These are phyloP conservation scores for Cladosporium sp. DNA, from an alignment of 2,329 filamentous ascomycete genomes.

Conservation along the genomic window DNA sequence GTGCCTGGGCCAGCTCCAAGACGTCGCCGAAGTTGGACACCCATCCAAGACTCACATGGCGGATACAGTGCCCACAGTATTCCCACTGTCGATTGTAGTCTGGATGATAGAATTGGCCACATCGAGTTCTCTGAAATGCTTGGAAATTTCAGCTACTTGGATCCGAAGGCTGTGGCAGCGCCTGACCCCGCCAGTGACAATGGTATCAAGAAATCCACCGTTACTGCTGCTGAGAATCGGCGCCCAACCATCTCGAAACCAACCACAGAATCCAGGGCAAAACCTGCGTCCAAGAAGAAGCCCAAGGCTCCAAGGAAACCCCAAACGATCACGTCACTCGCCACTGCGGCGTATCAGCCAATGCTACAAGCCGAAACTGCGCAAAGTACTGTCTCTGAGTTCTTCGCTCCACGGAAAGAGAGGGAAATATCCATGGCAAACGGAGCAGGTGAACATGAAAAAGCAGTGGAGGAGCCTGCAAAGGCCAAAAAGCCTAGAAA, in stretches of 20 bases:
- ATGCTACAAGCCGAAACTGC: conserved; percentile 26
- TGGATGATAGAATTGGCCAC: background rate
- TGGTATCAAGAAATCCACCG: conserved; percentile 10
- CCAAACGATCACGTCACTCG: conserved; percentile 70
- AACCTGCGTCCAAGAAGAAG: conserved; percentile 25
- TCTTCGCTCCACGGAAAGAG: conserved; percentile 29
- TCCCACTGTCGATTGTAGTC: background rate
- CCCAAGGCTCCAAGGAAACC: conserved; percentile 61
- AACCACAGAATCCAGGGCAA: background rate
- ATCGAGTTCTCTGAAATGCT: background rate
- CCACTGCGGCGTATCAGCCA: conserved; percentile 62
- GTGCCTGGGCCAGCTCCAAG: background rate
- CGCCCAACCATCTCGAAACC: background rate
- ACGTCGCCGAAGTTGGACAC: conserved; percentile 15
- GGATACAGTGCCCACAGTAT: background rate
- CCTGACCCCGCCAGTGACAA: conserved; percentile 2
- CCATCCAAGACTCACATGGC: background rate
- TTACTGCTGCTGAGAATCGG: conserved; percentile 1
- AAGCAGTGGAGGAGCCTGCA: background rate
- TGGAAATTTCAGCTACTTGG: conserved; percentile 2
- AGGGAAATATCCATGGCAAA: background rate
- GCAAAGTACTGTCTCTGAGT: conserved; percentile 39
- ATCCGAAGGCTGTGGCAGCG: background rate
- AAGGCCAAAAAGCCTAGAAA: conserved; percentile 23
- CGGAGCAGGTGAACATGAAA: background rate